Evolutionary conservation across 139 green algal species (phyloP).

Genomic region (Tetradesmus obliquus): DNA sequence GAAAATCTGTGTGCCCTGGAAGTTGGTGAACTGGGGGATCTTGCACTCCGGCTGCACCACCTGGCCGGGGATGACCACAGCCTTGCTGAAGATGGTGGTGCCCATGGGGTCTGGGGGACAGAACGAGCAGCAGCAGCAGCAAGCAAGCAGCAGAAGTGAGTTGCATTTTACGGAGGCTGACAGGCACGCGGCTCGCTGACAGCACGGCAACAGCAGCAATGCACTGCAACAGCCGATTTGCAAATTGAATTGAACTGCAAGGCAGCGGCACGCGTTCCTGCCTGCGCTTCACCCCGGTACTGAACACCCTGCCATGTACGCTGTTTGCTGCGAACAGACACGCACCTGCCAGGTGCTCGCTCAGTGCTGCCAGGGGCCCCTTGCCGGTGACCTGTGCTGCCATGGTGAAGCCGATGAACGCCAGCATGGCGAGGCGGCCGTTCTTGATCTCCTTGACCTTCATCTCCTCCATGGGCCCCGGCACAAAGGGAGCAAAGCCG

Average conservation of each 20-base stretch:
- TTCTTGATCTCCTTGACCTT: slow-evolving; percentile 99
- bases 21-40: slow-evolving; percentile 68
- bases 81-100: slow-evolving; percentile 81
- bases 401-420: slow-evolving; percentile 72
- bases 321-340: too few relatives aligned
- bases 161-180: not conserved
- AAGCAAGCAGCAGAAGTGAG: not conserved
- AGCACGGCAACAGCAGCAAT: too few relatives aligned
- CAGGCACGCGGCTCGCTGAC: too few relatives aligned
- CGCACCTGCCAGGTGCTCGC: slow-evolving; percentile 69
- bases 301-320: too few relatives aligned
- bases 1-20: slow-evolving; percentile 58
- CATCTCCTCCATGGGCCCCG: slow-evolving; percentile 81
- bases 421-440: slow-evolving; percentile 87
- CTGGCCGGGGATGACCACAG: slow-evolving; percentile 66
- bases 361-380: slow-evolving; percentile 76
- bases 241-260: too few relatives aligned
- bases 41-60: slow-evolving; percentile 66
- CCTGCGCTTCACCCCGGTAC: too few relatives aligned
- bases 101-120: slow-evolving; percentile 64
- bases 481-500: slow-evolving; percentile 81
- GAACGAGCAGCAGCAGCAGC: not conserved
- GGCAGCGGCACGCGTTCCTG: too few relatives aligned
- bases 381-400: slow-evolving; percentile 76
- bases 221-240: too few relatives aligned